These are phyloP conservation scores for Calocybe indica DNA, from an alignment of 768 basidiomycete genomes.

Conservation along the genomic window DNA sequence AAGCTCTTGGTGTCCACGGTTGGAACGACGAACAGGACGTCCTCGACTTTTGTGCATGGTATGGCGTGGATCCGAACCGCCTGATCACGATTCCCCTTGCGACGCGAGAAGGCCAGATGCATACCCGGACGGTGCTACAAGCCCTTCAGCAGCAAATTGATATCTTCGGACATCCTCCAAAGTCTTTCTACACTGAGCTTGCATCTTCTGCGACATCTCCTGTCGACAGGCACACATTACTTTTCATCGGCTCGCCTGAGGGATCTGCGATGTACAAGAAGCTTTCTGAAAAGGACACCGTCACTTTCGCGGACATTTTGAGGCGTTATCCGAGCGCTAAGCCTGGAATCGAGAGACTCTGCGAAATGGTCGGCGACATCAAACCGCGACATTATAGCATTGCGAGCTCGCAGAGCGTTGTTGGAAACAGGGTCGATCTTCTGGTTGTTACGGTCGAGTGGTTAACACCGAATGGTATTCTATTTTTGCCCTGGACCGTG, in stretches of 20 bases:
- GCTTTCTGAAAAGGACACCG: slow-evolving; percentile 89
- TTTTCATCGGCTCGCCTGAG: slow-evolving; percentile 92
- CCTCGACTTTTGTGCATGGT: slow-evolving; percentile 85
- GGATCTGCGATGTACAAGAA: slow-evolving; percentile 93
- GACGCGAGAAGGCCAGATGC: slow-evolving; percentile 59
- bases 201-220: slow-evolving; percentile 65
- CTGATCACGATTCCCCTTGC: slow-evolving; percentile 79
- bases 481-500: neutral
- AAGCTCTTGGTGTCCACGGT: slow-evolving; percentile 94
- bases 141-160: slow-evolving; percentile 95
- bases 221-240: slow-evolving; percentile 72
- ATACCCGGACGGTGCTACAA: slow-evolving; percentile 94
- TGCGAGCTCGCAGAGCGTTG: slow-evolving; percentile 90
- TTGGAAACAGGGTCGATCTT: slow-evolving; percentile 91
- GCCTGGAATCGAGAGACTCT: slow-evolving; percentile 79
- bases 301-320: slow-evolving; percentile 88
- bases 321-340: slow-evolving; percentile 69
- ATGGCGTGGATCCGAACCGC: slow-evolving; percentile 75
- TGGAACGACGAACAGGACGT: slow-evolving; percentile 95
- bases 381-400: slow-evolving; percentile 99
- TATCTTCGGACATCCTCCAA: slow-evolving; percentile 92
- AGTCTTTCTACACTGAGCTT: slow-evolving; percentile 90
- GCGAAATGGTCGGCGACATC: slow-evolving; percentile 89
- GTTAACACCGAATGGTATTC: slow-evolving; percentile 74
- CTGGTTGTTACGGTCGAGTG: slow-evolving; percentile 97